phyloP scores from a whole-genome alignment of 108 stramenopile genomes.

The Skeletonema menzelii region DNA sequence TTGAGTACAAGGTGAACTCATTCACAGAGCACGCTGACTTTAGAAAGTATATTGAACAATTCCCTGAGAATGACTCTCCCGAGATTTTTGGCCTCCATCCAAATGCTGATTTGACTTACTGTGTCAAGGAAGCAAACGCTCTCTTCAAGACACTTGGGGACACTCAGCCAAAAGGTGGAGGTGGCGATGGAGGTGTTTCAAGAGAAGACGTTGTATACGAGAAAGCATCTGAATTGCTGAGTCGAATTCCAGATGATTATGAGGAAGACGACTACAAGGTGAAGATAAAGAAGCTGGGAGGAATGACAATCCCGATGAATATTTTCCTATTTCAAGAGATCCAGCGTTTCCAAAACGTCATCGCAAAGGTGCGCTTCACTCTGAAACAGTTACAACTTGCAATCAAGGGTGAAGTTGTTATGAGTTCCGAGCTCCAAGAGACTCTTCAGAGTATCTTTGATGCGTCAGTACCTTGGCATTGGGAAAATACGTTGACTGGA shows the following conservation, averaged over 20 bases:
- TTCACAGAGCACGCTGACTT: slow-evolving; percentile 71
- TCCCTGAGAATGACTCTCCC: slow-evolving; percentile 89
- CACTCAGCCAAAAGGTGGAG: slow-evolving; percentile 87
- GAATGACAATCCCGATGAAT: slow-evolving; percentile 81
- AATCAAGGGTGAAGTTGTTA: slow-evolving; percentile 90
- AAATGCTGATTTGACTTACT: slow-evolving; percentile 91
- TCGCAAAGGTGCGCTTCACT: slow-evolving; percentile 78
- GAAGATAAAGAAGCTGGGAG: slow-evolving; percentile 85
- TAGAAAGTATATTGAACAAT: slow-evolving; percentile 67
- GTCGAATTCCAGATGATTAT: slow-evolving; percentile 84
- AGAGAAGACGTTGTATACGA: slow-evolving; percentile 81
- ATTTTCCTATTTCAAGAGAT: slow-evolving; percentile 93
- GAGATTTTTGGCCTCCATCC: slow-evolving; percentile 95
- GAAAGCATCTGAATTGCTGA: slow-evolving; percentile 72
- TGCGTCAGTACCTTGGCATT: slow-evolving; percentile 75
- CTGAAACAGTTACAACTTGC: slow-evolving; percentile 84
- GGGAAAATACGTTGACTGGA: slow-evolving; percentile 88
- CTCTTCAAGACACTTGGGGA: slow-evolving; percentile 80
- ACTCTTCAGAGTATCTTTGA: slow-evolving; percentile 80
- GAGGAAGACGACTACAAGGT: slow-evolving; percentile 82
- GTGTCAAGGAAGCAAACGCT: slow-evolving; percentile 81
- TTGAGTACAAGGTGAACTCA: slow-evolving; percentile 69
- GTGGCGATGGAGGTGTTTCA: slow-evolving; percentile 65
- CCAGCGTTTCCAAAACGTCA: slow-evolving; percentile 79
- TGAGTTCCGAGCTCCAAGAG: slow-evolving; percentile 83